Base-by-base conservation (phyloP, 192 early-diverging fungal genomes). In the Backusella parvicylindrica region DNA sequence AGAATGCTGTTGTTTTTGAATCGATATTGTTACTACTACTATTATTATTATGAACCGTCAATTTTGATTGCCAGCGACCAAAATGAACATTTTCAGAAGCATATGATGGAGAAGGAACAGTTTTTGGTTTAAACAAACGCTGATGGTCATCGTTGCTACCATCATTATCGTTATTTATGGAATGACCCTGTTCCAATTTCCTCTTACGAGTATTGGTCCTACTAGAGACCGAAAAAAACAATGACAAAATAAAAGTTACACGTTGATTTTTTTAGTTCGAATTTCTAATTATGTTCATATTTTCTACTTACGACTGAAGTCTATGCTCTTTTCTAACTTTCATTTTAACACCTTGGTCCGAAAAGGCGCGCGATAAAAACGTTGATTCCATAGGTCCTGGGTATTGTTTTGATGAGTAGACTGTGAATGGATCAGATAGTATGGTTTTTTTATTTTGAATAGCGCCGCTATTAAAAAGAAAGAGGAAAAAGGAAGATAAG, bases 311-410 rank as follows among this genome's bases (percentile, higher is more conserved):
- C 30, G 43, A 33, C n/a, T 31, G 28, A 35, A 28, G n/a, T 41
- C 38, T n/a, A 43, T 43, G 36, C 23, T 97, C 95, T 75, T 96
- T 97, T 38, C 94, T 83, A 72, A 97, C 94, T 68, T 94, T 86
- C 53, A 97, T 94, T 77, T 96, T 95, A n/a, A 97, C 82, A 2
- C 96, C 96, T 79, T 97, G 96, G 71, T 97, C 94, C 2, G 95
- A 93, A 88, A 97, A 96, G n/a, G 89, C 87, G 72, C 92, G 88
- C 13, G 95, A 93, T 37, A 97, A 80, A 64, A 84, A 86, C 0
- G 96, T 97, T 8, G 94, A 94, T 75, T 95, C 94, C 78, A 93
- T 93, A 93, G 96, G 96, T 16, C 96, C 94, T 15, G 95, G 95
- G 65, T 96, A 98, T 76, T 92, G 90, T 83, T 96, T 98, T 21